Percentiles rank a stretch among this genome's conserved stretches.
Conservation (phyloP, 306 rosid species). For the Abrus precatorius region DNA sequence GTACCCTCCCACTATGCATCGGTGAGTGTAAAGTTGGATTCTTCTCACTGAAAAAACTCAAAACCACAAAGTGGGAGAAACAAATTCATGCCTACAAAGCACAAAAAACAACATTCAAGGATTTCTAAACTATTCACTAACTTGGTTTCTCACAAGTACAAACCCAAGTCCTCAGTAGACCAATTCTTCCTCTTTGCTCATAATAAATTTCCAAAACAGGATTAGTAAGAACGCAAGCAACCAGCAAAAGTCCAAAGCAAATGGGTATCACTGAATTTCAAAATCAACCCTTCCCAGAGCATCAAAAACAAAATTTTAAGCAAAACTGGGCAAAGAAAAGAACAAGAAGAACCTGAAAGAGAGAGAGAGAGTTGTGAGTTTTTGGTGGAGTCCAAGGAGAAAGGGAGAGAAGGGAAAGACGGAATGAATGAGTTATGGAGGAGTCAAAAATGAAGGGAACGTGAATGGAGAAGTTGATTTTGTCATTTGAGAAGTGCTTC, state of each 20-base stretch:
- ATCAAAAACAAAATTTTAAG: background rate
- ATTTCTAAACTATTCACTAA: background rate
- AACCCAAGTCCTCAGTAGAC: constrained; percentile 34
- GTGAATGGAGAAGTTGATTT: background rate
- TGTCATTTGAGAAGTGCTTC: constrained; percentile 34
- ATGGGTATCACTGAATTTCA: constrained; percentile 4
- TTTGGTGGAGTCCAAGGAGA: constrained; percentile 38
- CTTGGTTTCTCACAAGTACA: constrained; percentile 4
- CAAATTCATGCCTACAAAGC: constrained; percentile 1
- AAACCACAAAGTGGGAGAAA: constrained; percentile 5
- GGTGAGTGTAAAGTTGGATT: background rate
- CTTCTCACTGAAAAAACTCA: constrained; percentile 8
- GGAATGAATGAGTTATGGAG: constrained; percentile 35
- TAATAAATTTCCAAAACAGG: background rate
- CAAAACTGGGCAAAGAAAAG: background rate
- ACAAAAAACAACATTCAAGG: background rate
- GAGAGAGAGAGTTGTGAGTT: constrained; percentile 42
- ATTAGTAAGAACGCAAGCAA: background rate
- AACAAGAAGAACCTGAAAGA: background rate
- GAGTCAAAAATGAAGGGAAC: background rate
- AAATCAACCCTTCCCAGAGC: constrained; percentile 4
- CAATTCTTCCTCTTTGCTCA: constrained; percentile 16
- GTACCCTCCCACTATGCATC: background rate
- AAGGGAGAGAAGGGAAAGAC: background rate
- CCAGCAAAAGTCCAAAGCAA: constrained; percentile 10